Evolutionary conservation across 2,329 filamentous ascomycete species (phyloP), one percentile per base, ranked within the genome.

Genomic region (Xylariaceae sp.): DNA sequence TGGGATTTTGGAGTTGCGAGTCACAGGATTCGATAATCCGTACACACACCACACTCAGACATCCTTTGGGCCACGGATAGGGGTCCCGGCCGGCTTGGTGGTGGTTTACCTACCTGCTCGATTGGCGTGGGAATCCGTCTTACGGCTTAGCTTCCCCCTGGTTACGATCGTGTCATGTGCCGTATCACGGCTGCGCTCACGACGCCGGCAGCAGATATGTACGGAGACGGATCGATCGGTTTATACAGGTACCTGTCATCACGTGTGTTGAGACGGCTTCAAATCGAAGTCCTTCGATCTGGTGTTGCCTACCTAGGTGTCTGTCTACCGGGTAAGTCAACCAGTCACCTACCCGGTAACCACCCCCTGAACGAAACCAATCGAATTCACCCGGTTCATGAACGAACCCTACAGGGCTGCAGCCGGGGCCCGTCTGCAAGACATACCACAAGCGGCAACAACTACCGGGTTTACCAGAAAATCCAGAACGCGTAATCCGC

Each of bases 111-210:
- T 45, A 45, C 42, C 5, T 45, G 13, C 23, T 35, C 49, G 59
- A 60, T 57, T 54, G 54, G 51, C 49, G 60, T 60, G 37, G 55
- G 45, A 62, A 56, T 59, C 57, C 60, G 60, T 60, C 53, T 62
- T 51, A 60, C 59, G 45, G 53, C 52, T 57, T 44, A 58, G 42
- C 23, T 30, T 30, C 23, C 23, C 45, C 18, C 34, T n/a, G 35
- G 57, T 23, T 51, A 9, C 47, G 3, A 49, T 30, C 9, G 47
- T 30, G 17, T 49, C 47, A 49, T 49, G 47, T 49, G 47, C 47
- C 47, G 11, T 17, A 49, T 18, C 15, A 23, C 45, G 6, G 45
- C 15, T 13, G 37, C 8, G 37, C 37, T 42, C 11, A 42, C 8
- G 37, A 42, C 23, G 23, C 23, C 23, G 23, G 11, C 37, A 10